Conservation (phyloP, 31 red algal genomes). For the Asparagopsis taxiformis region DNA sequence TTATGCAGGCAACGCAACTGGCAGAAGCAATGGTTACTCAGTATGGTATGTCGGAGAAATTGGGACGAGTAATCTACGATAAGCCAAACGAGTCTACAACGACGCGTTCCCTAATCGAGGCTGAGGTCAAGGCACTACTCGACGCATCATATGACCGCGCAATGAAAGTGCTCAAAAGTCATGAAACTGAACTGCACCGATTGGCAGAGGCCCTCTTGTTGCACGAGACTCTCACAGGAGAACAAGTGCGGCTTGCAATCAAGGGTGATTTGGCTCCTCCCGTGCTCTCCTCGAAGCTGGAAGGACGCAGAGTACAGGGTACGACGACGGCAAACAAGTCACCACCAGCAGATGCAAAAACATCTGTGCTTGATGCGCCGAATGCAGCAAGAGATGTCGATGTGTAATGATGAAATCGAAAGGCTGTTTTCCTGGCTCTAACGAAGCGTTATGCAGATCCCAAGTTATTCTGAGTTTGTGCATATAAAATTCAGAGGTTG, state of each 20-base stretch:
- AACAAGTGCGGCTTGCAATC: conserved; percentile 75
- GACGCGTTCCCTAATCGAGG: conserved; percentile 78
- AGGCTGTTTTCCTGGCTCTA: no score
- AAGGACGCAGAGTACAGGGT: not conserved
- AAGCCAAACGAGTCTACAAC: conserved; percentile 69
- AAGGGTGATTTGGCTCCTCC: conserved; percentile 42
- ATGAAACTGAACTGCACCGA: conserved; percentile 83
- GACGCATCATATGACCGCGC: conserved; percentile 83
- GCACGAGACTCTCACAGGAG: conserved; percentile 89
- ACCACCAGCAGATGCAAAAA: not conserved
- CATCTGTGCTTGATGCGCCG: not conserved
- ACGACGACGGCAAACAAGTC: not conserved
- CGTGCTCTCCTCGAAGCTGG: not conserved
- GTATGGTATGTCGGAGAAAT: conserved; percentile 95
- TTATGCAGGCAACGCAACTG: conserved; percentile 91
- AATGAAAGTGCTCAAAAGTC: conserved; percentile 61
- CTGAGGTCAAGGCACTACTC: conserved; percentile 75
- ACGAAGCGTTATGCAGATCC: no score
- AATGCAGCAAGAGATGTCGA: not conserved
- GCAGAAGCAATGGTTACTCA: conserved; percentile 98
- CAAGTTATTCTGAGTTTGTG: no score
- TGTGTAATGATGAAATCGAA: no score
- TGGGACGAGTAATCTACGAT: conserved; percentile 90
- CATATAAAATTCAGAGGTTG: no score
- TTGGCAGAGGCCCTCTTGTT: conserved; percentile 84